Evolutionary conservation across 2,329 filamentous ascomycete genomes (phyloP), one percentile per base, ranked within the genome.

Genomic region (Pseudogymnoascus sp.): DNA sequence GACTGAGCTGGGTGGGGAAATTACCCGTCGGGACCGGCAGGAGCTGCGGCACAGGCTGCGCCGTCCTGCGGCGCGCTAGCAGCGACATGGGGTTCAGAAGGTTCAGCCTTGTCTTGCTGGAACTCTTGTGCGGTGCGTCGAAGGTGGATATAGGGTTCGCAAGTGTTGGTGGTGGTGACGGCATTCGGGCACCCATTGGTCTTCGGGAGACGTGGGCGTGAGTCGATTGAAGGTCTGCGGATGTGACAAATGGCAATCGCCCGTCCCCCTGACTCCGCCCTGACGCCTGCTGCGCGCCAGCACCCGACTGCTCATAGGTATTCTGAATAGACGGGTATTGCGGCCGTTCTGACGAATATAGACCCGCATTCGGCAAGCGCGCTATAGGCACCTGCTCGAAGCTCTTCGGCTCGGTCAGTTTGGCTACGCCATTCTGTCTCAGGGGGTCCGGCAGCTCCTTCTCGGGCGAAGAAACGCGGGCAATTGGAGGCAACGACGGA

Each of bases 401-500:
- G 45, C 45, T 30, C 45, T 30, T 52, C 21, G 45, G 26, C 5
- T 30, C 26, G 5, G 26, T 52, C 15, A 9, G 45, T 30, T 13
- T 52, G 15, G 26, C 5, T 52, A 10, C 57, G 18, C 64, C 65
- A 38, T 52, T 45, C 45, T 39, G 35, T 30, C 28, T 61, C n/a
- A 63, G 48, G 26, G 60, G 48, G 7, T 56, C 34, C 3, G 39
- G 28, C n/a, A 15, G 23, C 21, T 63, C 63, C 33, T 61, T 63
- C 5, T 66, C 66, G 13, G 63, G 62, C 12, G 67, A 71, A 19
- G 73, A 68, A 12, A 76, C 67, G 26, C 72, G 67, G 33, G 72
- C 67, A 35, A 75, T 72, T 30, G 71, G 71, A 30, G 73, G 71
- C 28, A 83, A 71, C 3, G 72, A 74, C 6, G 79, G 79, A 59